Conservation (phyloP, 352 stramenopile species). For the Nothophytophthora sp. region DNA sequence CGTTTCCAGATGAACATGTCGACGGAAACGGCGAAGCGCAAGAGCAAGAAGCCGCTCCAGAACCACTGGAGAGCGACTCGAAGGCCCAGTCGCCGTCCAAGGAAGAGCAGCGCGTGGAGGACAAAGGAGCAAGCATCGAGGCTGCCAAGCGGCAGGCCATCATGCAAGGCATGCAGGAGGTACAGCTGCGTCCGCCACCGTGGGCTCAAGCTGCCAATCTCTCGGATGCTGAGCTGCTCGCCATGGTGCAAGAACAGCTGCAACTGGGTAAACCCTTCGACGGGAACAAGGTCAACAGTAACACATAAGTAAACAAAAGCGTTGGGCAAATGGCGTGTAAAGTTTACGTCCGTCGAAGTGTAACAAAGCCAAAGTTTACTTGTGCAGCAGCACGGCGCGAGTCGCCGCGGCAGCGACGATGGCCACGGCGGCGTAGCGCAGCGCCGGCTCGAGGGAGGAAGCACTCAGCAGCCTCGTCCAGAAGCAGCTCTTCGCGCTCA, state of each 20-base stretch:
- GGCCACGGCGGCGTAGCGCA: constrained; percentile 12
- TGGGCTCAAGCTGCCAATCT: constrained; percentile 42
- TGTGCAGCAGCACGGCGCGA: constrained; percentile 17
- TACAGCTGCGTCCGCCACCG: constrained; percentile 46
- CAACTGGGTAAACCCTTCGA: constrained; percentile 7
- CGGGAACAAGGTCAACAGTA: no score
- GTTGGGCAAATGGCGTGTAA: constrained; percentile 1
- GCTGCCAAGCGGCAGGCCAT: constrained; percentile 36
- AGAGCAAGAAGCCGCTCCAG: neutral
- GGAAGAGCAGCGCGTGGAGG: constrained; percentile 1
- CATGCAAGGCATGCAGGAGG: constrained; percentile 57
- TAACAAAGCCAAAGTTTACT: constrained; percentile 11
- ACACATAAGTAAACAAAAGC: no score
- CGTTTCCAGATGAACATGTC: constrained; percentile 9
- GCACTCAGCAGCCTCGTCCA: neutral
- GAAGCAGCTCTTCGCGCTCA: constrained; percentile 5
- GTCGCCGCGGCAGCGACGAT: constrained; percentile 15
- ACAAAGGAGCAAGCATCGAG: constrained; percentile 14
- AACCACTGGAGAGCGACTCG: neutral
- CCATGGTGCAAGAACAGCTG: constrained; percentile 47
- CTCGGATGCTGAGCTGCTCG: constrained; percentile 56
- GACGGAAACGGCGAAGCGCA: constrained; percentile 6
- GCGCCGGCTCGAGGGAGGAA: neutral
- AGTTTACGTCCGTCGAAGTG: constrained; percentile 3
- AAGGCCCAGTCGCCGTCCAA: neutral